phyloP scores from a whole-genome alignment of 768 basidiomycete genomes.

The Boletus rubescentipes region DNA sequence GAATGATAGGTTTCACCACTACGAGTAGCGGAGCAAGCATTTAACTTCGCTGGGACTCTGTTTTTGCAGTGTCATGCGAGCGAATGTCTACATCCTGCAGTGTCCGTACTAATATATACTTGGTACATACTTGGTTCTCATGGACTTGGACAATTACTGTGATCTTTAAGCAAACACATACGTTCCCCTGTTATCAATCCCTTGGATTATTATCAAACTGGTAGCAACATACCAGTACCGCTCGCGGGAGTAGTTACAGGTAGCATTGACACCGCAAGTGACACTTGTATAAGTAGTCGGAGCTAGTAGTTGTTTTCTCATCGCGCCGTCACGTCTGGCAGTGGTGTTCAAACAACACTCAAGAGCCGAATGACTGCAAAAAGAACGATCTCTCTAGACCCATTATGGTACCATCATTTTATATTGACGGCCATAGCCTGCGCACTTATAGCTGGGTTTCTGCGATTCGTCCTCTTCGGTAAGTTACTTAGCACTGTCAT shows the following conservation, averaged over 20 bases:
- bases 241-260: too few species aligned
- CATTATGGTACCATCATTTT: conserved; percentile 51
- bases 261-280: too few species aligned
- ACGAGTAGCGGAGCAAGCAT: conserved; percentile 33
- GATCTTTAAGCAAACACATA: not conserved
- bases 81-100: not conserved
- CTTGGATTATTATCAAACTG: not conserved
- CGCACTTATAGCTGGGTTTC: conserved; percentile 43
- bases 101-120: not conserved
- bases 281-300: too few species aligned
- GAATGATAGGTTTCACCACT: conserved; percentile 27
- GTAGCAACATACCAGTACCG: not conserved
- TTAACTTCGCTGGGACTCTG: conserved; percentile 6
- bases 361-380: conserved; percentile 22
- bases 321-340: not conserved
- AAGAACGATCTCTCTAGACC: conserved; percentile 39
- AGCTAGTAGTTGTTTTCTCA: not conserved
- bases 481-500: conserved; percentile 14
- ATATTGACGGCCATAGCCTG: conserved; percentile 39
- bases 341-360: not conserved
- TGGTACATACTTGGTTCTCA: conserved; percentile 1
- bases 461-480: conserved; percentile 48
- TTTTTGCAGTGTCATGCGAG: not conserved
- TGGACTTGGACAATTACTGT: conserved; percentile 12
- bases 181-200: not conserved